Evolutionary conservation across 768 basidiomycete genomes (phyloP), one percentile per base, ranked within the genome.

Genomic region (Suillus alpinus): DNA sequence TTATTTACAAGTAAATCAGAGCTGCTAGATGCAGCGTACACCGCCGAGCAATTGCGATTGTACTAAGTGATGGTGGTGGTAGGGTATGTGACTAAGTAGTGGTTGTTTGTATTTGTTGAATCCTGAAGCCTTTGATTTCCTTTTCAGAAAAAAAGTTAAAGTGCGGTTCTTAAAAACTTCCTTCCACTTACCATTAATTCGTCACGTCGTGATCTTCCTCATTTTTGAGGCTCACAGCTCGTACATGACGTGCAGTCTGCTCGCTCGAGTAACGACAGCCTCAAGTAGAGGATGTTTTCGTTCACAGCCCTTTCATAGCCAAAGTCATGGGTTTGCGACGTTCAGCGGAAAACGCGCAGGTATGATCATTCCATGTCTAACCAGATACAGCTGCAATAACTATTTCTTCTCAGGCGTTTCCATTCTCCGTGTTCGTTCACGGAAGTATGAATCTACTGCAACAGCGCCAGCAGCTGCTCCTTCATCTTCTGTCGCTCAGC

Each of bases 201-300:
- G 26, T 50, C 49, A 50, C 29, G 29, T 57, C 57, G 34, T 50
- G 39, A 14, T 34, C 58, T 34, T 16, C 23, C 43, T 58, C 57
- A 58, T 55, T 57, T 37, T 53, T 16, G 58, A 59, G 58, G 52
- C 56, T 39, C n/a, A 26, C 4, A 29, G 23, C 39, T 39, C 16
- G 49, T 37, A 59, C 13, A 60, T 60, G 59, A 57, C 59, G 37
- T 60, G 37, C 20, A 39, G 56, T 36, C 39, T 60, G 34, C 43
- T 57, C 18, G 4, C 57, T n/a, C 37, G 55, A 60, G 56, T 29
- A 37, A 31, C 59, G 37, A 43, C 40, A 26, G 29, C 57, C 16
- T 40, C 52, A 57, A 59, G 52, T 34, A 59, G 49, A 56, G 20
- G 20, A 49, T 34, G 29, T 37, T 20, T 59, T 59, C 57, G 13